Evolutionary conservation across 2,329 filamentous ascomycete species (phyloP).

Genomic region (Dryadomyces quercus-mongolicae): DNA sequence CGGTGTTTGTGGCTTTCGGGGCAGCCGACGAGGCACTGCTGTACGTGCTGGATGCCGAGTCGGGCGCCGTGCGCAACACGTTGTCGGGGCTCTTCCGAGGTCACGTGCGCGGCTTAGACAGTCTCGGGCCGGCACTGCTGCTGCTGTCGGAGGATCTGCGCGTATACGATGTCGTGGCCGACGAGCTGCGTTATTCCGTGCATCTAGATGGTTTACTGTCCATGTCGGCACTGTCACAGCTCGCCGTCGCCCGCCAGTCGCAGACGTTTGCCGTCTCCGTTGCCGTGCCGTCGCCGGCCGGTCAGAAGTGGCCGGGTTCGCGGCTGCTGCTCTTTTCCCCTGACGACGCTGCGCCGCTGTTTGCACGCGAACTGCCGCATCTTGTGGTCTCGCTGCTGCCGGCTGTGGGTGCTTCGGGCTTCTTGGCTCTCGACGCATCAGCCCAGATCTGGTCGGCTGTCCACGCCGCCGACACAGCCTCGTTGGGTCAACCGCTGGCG

Average conservation of each 20-base stretch:
- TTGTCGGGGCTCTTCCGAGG: slow-evolving; percentile 57
- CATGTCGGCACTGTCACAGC: slow-evolving; percentile 47
- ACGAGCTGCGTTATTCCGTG: slow-evolving; percentile 58
- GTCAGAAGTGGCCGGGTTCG: slow-evolving; percentile 27
- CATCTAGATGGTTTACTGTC: too few relatives aligned
- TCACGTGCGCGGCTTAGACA: slow-evolving; percentile 53
- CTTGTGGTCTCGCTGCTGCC: slow-evolving; percentile 57
- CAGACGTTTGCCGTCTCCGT: slow-evolving; percentile 55
- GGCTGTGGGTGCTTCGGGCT: slow-evolving; percentile 53
- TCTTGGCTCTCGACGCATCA: slow-evolving; percentile 61
- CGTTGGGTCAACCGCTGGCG: slow-evolving; percentile 41
- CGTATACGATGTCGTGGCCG: slow-evolving; percentile 75
- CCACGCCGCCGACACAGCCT: slow-evolving; percentile 44
- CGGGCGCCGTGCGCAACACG: slow-evolving; percentile 53
- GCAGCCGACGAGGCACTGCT: slow-evolving; percentile 46
- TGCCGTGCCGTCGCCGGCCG: slow-evolving; percentile 13
- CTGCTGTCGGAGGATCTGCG: slow-evolving; percentile 60
- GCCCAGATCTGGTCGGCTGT: slow-evolving; percentile 57
- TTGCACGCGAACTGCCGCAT: slow-evolving; percentile 42
- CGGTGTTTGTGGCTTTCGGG: slow-evolving; percentile 58
- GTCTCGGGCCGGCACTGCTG: slow-evolving; percentile 63
- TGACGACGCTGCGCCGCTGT: slow-evolving; percentile 44
- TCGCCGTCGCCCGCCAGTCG: slow-evolving; percentile 58
- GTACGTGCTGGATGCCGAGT: slow-evolving; percentile 63
- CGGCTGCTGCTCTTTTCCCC: slow-evolving; percentile 54